Conservation (phyloP, 2,329 filamentous ascomycete species). For the Trichoderma harzianum region DNA sequence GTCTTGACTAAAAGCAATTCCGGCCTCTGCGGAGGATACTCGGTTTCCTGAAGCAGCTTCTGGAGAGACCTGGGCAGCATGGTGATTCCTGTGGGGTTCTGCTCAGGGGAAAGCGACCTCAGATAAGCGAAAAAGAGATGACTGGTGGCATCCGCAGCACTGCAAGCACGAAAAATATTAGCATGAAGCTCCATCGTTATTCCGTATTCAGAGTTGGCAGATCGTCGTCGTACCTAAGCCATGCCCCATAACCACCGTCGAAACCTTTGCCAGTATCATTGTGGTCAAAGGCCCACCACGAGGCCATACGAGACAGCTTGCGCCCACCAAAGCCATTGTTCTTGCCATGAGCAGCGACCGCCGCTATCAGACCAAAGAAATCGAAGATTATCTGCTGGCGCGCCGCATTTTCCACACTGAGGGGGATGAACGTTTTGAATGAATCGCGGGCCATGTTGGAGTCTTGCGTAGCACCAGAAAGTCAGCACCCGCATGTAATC, state of each 20-base stretch:
- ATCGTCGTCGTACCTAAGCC: constrained; percentile 62
- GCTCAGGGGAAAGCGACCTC: constrained; percentile 81
- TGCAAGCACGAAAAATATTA: constrained; percentile 34
- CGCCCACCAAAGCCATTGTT: constrained; percentile 87
- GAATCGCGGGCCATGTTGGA: constrained; percentile 88
- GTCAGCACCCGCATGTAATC: background rate
- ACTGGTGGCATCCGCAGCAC: constrained; percentile 90
- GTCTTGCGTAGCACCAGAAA: constrained; percentile 51
- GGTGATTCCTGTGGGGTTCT: constrained; percentile 73
- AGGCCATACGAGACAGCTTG: constrained; percentile 90
- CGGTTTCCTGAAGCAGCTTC: constrained; percentile 84
- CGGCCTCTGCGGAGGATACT: constrained; percentile 84
- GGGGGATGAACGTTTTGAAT: constrained; percentile 92
- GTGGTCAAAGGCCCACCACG: constrained; percentile 98
- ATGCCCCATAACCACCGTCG: constrained; percentile 87
- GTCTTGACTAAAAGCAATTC: constrained; percentile 74
- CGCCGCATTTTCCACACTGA: constrained; percentile 84
- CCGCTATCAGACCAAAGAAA: constrained; percentile 90
- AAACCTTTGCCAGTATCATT: constrained; percentile 85
- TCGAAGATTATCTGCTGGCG: constrained; percentile 88
- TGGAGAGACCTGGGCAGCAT: constrained; percentile 86
- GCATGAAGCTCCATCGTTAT: background rate
- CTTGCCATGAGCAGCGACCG: constrained; percentile 90
- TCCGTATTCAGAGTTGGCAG: background rate
- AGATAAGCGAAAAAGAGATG: constrained; percentile 98